Conservation (phyloP, 75 land plant genomes). For the Chamaecyparis obtusa region DNA sequence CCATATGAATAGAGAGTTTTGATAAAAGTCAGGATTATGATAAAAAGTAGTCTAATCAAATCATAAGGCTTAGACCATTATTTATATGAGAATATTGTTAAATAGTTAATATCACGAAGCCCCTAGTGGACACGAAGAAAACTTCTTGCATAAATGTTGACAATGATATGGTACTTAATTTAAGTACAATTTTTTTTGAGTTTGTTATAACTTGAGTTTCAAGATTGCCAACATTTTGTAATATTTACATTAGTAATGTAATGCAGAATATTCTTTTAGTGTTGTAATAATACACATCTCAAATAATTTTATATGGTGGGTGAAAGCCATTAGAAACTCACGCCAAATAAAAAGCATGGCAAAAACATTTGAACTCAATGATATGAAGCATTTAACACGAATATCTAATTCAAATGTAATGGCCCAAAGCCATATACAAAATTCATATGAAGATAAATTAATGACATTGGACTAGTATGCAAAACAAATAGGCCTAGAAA, state of each 20-base stretch:
- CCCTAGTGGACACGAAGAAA: neutral
- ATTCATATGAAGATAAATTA: too few relatives aligned
- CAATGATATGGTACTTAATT: too few relatives aligned
- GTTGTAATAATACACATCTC: neutral
- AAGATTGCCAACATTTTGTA: neutral
- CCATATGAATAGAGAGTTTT: neutral
- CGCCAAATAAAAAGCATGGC: neutral
- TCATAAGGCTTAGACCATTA: neutral
- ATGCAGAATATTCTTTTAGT: neutral
- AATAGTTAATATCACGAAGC: neutral
- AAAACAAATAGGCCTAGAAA: too few relatives aligned
- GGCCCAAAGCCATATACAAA: too few relatives aligned
- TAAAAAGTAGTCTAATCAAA: neutral
- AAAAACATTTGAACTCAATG: neutral
- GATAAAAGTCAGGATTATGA: neutral
- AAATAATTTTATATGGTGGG: too few relatives aligned
- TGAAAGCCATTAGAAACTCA: neutral
- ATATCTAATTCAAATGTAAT: too few relatives aligned
- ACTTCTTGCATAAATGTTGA: too few relatives aligned
- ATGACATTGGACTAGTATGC: too few relatives aligned
- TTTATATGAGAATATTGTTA: too few relatives aligned
- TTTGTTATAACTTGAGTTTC: neutral
- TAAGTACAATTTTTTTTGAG: neutral
- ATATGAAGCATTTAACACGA: too few relatives aligned
- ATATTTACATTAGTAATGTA: neutral